phyloP scores from a whole-genome alignment of 2,329 filamentous ascomycete species.

The Fusarium graminum region DNA sequence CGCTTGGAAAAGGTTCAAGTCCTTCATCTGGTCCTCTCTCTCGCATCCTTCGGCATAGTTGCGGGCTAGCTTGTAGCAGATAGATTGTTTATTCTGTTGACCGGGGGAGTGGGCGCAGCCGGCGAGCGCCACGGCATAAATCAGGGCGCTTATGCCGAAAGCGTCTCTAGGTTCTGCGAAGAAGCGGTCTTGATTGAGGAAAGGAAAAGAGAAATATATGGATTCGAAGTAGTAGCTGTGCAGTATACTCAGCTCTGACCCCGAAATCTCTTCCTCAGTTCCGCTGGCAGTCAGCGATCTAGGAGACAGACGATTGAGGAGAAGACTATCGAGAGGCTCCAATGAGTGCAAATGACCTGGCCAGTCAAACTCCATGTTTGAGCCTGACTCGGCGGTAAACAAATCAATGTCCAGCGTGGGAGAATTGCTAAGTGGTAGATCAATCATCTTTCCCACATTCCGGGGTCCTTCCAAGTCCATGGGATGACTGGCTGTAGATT shows the following conservation, averaged over 20 bases:
- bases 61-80: not conserved
- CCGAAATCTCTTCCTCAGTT: too few relatives aligned
- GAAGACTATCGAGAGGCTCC: not conserved
- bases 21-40: not conserved
- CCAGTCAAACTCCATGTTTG: not conserved
- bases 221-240: conserved; percentile 6
- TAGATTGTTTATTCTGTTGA: not conserved
- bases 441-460: not conserved
- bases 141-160: not conserved
- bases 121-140: conserved; percentile 4
- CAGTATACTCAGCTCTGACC: not conserved
- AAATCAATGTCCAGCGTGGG: conserved; percentile 4
- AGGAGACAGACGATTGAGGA: not conserved
- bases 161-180: not conserved
- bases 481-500: not conserved
- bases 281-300: not conserved
- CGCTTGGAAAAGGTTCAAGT: not conserved
- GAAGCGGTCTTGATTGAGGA: not conserved
- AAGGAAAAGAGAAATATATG: conserved; percentile 3
- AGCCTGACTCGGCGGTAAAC: not conserved
- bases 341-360: not conserved
- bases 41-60: not conserved
- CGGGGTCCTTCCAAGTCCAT: not conserved
- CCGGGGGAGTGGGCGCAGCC: conserved; percentile 1
- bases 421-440: not conserved